Evolutionary conservation across 1,139 yeast genomes (phyloP).

Genomic region (Williopsis jadinii): DNA sequence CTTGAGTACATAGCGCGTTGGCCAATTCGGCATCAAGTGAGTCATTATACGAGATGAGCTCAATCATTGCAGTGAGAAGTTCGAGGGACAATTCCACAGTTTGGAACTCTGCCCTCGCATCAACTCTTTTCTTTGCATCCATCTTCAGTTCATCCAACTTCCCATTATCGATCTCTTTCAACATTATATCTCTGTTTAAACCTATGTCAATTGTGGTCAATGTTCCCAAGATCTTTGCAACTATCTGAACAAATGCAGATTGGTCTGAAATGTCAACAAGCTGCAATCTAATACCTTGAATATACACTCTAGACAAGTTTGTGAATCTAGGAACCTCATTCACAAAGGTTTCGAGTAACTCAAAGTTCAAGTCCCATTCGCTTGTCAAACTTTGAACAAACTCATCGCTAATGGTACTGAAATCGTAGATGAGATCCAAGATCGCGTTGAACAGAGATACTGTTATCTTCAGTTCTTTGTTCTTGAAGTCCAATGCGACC

Average conservation of each 20-base stretch:
- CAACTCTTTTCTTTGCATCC: slow-evolving; percentile 33
- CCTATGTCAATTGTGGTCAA: slow-evolving; percentile 36
- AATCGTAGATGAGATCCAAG: slow-evolving; percentile 58
- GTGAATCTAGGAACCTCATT: slow-evolving; percentile 25
- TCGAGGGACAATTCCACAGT: slow-evolving; percentile 69
- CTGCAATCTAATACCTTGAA: slow-evolving; percentile 58
- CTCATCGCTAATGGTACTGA: slow-evolving; percentile 55
- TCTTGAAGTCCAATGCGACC: slow-evolving; percentile 20
- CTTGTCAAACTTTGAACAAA: slow-evolving; percentile 28
- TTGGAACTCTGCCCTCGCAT: slow-evolving; percentile 49
- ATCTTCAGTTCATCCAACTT: slow-evolving; percentile 32
- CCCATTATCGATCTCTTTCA: slow-evolving; percentile 34
- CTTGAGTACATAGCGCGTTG: slow-evolving; percentile 28
- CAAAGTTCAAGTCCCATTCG: slow-evolving; percentile 14
- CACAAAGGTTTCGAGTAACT: slow-evolving; percentile 7
- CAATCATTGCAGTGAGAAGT: slow-evolving; percentile 67
- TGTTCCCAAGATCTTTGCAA: slow-evolving; percentile 13
- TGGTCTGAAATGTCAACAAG: slow-evolving; percentile 2
- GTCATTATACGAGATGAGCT: slow-evolving; percentile 33
- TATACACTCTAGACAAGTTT: slow-evolving; percentile 41
- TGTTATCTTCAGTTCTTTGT: slow-evolving; percentile 30
- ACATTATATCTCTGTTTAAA: slow-evolving; percentile 30
- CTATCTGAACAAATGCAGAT: slow-evolving; percentile 5
- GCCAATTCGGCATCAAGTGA: slow-evolving; percentile 23
- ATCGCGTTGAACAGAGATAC: slow-evolving; percentile 42